phyloP scores from a whole-genome alignment of 2,329 filamentous ascomycete species.

The Thielaviopsis populi region DNA sequence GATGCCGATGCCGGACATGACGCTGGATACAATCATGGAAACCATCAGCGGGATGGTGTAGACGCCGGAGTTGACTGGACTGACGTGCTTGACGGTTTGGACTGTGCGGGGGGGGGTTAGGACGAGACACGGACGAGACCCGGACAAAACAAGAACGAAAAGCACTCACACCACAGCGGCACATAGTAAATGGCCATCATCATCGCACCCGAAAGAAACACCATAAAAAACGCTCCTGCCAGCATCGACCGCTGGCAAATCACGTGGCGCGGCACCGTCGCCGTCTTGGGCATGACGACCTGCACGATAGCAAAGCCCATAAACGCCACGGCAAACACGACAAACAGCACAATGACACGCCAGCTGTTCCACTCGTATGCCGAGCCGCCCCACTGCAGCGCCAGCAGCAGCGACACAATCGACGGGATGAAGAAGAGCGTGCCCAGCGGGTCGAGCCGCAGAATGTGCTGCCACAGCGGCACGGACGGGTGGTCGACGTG shows the following conservation, averaged over 20 bases:
- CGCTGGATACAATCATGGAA: slow-evolving; percentile 37
- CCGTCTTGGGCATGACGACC: slow-evolving; percentile 37
- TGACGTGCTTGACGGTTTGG: slow-evolving; percentile 39
- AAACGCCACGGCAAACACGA: slow-evolving; percentile 33
- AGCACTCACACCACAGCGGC: slow-evolving; percentile 38
- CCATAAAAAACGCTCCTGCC: slow-evolving; percentile 31
- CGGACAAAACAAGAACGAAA: no score
- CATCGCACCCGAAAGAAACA: slow-evolving; percentile 36
- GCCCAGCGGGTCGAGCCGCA: slow-evolving; percentile 43
- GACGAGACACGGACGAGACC: background rate
- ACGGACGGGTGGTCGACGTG: slow-evolving; percentile 20
- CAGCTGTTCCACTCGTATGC: slow-evolving; percentile 37
- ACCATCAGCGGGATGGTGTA: slow-evolving; percentile 43
- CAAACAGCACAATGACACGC: slow-evolving; percentile 39
- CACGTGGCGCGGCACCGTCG: slow-evolving; percentile 40
- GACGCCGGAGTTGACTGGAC: slow-evolving; percentile 40
- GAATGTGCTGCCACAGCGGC: slow-evolving; percentile 29
- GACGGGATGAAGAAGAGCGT: slow-evolving; percentile 45
- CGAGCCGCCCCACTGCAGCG: slow-evolving; percentile 47
- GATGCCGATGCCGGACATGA: slow-evolving; percentile 33
- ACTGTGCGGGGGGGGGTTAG: slow-evolving; percentile 25
- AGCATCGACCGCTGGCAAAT: slow-evolving; percentile 41
- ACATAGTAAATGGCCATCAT: slow-evolving; percentile 40
- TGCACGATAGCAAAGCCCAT: slow-evolving; percentile 37
- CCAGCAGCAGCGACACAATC: slow-evolving; percentile 44